Evolutionary conservation across 2,329 filamentous ascomycete genomes (phyloP).

Genomic region (Fusarium liriodendri): DNA sequence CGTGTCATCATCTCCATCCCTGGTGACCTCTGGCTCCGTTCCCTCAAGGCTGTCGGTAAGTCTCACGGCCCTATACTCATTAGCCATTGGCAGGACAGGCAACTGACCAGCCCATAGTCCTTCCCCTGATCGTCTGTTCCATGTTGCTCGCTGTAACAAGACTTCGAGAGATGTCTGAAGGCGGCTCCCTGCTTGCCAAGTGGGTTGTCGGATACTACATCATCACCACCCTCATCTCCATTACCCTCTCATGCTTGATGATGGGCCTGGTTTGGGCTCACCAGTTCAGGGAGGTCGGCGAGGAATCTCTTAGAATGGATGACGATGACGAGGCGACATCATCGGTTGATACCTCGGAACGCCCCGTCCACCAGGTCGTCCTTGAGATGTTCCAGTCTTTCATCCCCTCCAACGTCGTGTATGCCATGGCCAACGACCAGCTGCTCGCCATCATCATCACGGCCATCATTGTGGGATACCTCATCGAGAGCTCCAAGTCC

Average conservation of each 20-base stretch:
- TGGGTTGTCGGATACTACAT: slow-evolving; percentile 64
- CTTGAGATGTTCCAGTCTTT: slow-evolving; percentile 62
- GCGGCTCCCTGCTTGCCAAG: slow-evolving; percentile 56
- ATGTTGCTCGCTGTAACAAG: slow-evolving; percentile 63
- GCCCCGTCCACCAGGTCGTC: slow-evolving; percentile 56
- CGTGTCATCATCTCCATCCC: slow-evolving; percentile 59
- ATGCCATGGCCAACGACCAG: slow-evolving; percentile 58
- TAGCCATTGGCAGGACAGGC: neutral
- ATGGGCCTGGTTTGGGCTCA: slow-evolving; percentile 60
- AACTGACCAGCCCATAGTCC: slow-evolving; percentile 48
- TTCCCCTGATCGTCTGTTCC: slow-evolving; percentile 63
- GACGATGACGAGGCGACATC: slow-evolving; percentile 1
- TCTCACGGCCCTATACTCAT: neutral
- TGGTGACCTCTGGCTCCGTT: slow-evolving; percentile 61
- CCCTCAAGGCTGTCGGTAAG: slow-evolving; percentile 60
- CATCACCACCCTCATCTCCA: slow-evolving; percentile 60
- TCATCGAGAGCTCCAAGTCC: slow-evolving; percentile 52
- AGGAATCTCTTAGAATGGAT: slow-evolving; percentile 44
- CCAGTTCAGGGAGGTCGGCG: slow-evolving; percentile 54
- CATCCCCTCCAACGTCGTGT: slow-evolving; percentile 60
- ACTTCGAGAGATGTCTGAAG: slow-evolving; percentile 58
- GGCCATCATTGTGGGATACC: slow-evolving; percentile 58
- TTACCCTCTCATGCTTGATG: slow-evolving; percentile 59
- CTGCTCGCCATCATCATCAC: slow-evolving; percentile 60
- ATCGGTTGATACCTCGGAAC: slow-evolving; percentile 44